Base-by-base conservation (phyloP, 2,329 filamentous ascomycete genomes). In the Chaetothyriales sp. region DNA sequence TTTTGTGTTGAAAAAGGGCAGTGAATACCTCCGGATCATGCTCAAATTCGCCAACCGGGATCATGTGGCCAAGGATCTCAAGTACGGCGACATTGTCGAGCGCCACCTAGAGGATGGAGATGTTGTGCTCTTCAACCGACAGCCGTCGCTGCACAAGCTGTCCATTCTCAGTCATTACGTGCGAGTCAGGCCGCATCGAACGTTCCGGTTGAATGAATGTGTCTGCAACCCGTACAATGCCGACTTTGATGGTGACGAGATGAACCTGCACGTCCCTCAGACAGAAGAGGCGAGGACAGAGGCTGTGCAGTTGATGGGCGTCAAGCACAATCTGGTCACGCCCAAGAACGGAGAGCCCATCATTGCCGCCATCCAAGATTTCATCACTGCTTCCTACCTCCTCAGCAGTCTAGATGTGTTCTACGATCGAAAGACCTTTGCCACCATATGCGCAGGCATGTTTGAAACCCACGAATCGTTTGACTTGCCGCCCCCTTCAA, bases 321-420 rank as follows among this genome's bases (percentile, higher is more conserved):
- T 98, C 51, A 95, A 95, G 69, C 81, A 96, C 73, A 98, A 98
- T 65, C 69, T 98, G 52, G 84, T 84, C 2, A 98, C 92, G 0
- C 92, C 92, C 0, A 95, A 95, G 68, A 96, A 96, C 69, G 92
- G 92, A 64, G 90, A 95, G 60, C 92, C 92, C 1, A 94, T 98
- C 61, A 96, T 98, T 70, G 88, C 89, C 18, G 90, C 92, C n/a
- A 98, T 94, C 26, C 92, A 98, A 63, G 92, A 98, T 74, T 98
- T 98, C 70, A 96, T 98, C 61, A 96, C 90, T 22, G 89, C 89
- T 3, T 86, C 92, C 0, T 98, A 88, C 63, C 71, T 96, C 3
- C 73, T 96, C 22, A 95, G 87, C 60, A 85, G 82, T 66, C 96
- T 96, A 64, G 90, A 96, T 64, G 79, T 81, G 51, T 96, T 98